Conservation (phyloP, 2,329 filamentous ascomycete species). For the Sarocladium brachiariae region DNA sequence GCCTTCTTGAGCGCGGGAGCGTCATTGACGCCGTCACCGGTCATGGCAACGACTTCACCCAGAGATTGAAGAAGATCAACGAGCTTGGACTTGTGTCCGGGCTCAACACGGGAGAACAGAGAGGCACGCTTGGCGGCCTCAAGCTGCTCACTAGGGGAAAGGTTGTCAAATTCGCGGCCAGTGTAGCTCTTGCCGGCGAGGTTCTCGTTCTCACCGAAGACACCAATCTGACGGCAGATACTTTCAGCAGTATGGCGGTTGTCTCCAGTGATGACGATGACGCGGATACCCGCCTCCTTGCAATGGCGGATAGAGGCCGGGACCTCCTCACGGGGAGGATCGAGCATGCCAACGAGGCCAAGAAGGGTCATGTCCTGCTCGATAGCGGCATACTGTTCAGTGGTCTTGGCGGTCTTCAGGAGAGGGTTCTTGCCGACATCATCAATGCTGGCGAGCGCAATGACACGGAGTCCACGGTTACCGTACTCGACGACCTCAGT, state of each 20-base stretch:
- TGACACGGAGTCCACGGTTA: conserved; percentile 86
- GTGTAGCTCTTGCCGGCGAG: conserved; percentile 90
- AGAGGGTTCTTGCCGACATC: conserved; percentile 66
- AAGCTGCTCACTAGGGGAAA: conserved; percentile 72
- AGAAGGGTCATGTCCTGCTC: conserved; percentile 94
- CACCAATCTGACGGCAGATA: conserved; percentile 93
- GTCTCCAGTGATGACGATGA: conserved; percentile 97
- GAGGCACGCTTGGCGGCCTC: conserved; percentile 79
- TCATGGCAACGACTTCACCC: conserved; percentile 97
- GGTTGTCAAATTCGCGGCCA: conserved; percentile 85
- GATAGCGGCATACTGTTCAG: conserved; percentile 74
- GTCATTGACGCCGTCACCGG: conserved; percentile 97
- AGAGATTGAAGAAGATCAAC: conserved; percentile 91
- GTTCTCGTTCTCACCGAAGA: conserved; percentile 78
- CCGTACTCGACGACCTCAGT: conserved; percentile 85
- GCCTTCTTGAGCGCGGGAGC: conserved; percentile 96
- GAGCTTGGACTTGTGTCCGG: conserved; percentile 92
- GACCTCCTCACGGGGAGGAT: conserved; percentile 91
- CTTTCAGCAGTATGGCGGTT: conserved; percentile 97
- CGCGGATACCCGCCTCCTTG: conserved; percentile 86
- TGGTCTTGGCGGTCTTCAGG: conserved; percentile 68
- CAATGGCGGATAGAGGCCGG: conserved; percentile 80
- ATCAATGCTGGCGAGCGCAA: conserved; percentile 82
- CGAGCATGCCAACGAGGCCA: conserved; percentile 91
- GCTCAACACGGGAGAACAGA: conserved; percentile 93